These are phyloP conservation scores for Phytophthora syringae DNA, from an alignment of 352 stramenopile genomes.

Conservation along the genomic window DNA sequence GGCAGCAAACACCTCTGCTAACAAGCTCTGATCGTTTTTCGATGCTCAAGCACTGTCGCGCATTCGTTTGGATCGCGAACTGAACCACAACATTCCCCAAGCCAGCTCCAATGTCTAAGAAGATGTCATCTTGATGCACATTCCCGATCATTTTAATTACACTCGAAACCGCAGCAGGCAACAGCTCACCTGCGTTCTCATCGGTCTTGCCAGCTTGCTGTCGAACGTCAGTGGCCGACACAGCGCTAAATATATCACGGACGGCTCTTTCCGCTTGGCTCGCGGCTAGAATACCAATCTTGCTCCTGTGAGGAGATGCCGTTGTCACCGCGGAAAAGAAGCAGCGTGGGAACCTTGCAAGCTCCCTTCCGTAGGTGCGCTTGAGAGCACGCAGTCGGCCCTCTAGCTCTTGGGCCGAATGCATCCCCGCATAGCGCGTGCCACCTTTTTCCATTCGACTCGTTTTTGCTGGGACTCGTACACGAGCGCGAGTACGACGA, in stretches of 20 bases:
- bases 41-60: constrained; percentile 5
- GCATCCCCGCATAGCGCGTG: neutral
- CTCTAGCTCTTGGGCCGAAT: neutral
- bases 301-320: neutral
- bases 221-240: constrained; percentile 8
- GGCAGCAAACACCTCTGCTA: neutral
- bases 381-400: neutral
- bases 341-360: constrained; percentile 3
- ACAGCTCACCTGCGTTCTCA: constrained; percentile 7
- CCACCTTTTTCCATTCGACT: neutral
- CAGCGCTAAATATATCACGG: constrained; percentile 4
- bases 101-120: constrained; percentile 5
- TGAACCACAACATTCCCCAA: constrained; percentile 6
- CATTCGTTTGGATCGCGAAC: constrained; percentile 11
- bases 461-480: constrained; percentile 1
- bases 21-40: constrained; percentile 5
- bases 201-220: constrained; percentile 5
- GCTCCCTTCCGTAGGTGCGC: neutral
- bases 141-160: constrained; percentile 7
- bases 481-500: neutral
- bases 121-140: constrained; percentile 6
- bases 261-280: constrained; percentile 4
- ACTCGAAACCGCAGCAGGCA: neutral
- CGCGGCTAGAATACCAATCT: neutral
- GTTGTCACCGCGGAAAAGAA: neutral